These are phyloP conservation scores for Jaltomata sinuosa DNA, from an alignment of 257 asterid genomes.

Conservation along the genomic window DNA sequence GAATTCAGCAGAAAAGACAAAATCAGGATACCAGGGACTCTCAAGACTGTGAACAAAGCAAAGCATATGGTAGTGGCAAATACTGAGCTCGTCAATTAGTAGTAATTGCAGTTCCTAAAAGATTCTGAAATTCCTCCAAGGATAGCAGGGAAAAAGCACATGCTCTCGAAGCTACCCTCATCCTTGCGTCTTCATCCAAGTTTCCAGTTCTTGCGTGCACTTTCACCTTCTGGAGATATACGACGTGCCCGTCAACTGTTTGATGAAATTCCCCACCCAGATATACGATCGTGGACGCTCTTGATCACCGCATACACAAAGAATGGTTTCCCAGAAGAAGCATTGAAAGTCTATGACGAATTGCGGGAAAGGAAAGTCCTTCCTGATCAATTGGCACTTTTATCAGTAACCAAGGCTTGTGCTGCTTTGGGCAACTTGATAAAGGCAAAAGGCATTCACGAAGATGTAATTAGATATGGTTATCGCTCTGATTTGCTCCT, in stretches of 20 bases:
- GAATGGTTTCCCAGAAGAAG: slow-evolving; percentile 14
- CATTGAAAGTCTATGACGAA: slow-evolving; percentile 11
- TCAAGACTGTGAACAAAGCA: too few species aligned
- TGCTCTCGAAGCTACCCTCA: slow-evolving; percentile 11
- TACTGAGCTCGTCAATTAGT: too few species aligned
- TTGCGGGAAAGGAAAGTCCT: neutral
- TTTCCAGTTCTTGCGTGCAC: neutral
- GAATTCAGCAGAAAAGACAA: too few species aligned
- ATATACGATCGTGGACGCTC: slow-evolving; percentile 18
- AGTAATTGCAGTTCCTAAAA: too few species aligned
- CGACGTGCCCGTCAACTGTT: slow-evolving; percentile 19
- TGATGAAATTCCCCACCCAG: slow-evolving; percentile 18
- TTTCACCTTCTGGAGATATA: slow-evolving; percentile 8
- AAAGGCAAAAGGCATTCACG: slow-evolving; percentile 46
- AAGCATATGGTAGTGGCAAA: neutral
- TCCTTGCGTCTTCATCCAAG: neutral
- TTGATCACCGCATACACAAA: slow-evolving; percentile 14
- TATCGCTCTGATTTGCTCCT: slow-evolving; percentile 40
- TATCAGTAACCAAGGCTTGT: slow-evolving; percentile 18
- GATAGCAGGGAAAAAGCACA: neutral
- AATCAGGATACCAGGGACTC: too few species aligned
- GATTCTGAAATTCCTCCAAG: too few species aligned
- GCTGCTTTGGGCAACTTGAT: slow-evolving; percentile 29
- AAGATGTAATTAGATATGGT: slow-evolving; percentile 32
- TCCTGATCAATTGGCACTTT: slow-evolving; percentile 20